A percentile compares a stretch with the other conserved stretches of the same genome.
Conservation (phyloP, 768 basidiomycete genomes). For the Boletus rubroflammeus region DNA sequence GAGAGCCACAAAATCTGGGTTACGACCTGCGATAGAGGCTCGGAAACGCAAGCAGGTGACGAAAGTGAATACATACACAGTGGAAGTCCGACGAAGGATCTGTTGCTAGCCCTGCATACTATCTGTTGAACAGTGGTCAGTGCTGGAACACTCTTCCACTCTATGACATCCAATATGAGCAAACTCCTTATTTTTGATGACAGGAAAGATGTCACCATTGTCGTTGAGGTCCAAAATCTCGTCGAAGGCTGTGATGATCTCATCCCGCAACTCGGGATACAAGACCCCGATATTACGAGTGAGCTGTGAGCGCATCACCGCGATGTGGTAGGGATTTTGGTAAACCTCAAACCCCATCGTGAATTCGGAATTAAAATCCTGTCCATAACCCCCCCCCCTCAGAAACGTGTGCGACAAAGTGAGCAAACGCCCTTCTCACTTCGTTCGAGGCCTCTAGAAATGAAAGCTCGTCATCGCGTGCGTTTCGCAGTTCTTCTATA, state of each 20-base stretch:
- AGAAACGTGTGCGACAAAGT: not conserved
- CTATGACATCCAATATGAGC: conserved; percentile 17
- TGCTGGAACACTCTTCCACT: conserved; percentile 36
- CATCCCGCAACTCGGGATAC: conserved; percentile 42
- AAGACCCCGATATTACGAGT: conserved; percentile 36
- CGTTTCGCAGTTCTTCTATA: conserved; percentile 39
- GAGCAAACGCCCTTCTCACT: conserved; percentile 18
- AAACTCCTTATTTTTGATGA: not conserved
- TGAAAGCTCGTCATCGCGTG: conserved; percentile 38
- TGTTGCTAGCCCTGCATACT: conserved; percentile 40
- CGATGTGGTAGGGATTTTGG: conserved; percentile 28
- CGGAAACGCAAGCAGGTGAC: not conserved
- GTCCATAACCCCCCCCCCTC: not conserved
- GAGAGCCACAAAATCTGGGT: conserved; percentile 33
- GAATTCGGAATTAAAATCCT: conserved; percentile 37
- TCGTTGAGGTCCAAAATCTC: conserved; percentile 30
- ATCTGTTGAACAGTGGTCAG: conserved; percentile 31
- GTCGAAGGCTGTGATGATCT: conserved; percentile 39
- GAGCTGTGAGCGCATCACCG: conserved; percentile 26
- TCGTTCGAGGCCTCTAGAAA: conserved; percentile 30
- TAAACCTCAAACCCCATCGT: conserved; percentile 32
- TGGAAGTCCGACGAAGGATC: conserved; percentile 48
- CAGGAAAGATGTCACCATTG: conserved; percentile 4
- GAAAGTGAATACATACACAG: conserved; percentile 31
- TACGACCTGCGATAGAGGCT: conserved; percentile 31